Evolutionary conservation across 176 grass and related monocot genomes (phyloP).

Genomic region (Oropetium thomaeum): DNA sequence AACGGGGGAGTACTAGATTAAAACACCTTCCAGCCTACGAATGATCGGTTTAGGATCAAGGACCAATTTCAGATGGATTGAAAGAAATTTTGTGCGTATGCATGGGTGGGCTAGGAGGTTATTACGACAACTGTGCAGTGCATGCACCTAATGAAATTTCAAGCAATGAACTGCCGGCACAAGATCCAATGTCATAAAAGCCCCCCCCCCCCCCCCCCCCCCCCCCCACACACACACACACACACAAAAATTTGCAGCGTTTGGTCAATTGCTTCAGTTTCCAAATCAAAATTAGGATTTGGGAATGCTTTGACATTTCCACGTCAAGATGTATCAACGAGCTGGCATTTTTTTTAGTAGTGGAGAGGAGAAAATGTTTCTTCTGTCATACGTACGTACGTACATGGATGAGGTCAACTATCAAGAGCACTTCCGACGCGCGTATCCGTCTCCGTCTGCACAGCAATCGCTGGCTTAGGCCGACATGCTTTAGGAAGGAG

Average conservation of each 20-base stretch:
- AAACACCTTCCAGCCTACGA: neutral
- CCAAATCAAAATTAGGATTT: neutral
- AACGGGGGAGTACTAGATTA: neutral
- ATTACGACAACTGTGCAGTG: too few relatives aligned
- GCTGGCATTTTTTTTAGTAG: neutral
- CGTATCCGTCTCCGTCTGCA: neutral
- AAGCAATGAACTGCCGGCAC: neutral
- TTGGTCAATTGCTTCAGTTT: neutral
- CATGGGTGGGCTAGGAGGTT: too few relatives aligned
- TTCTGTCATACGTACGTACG: neutral
- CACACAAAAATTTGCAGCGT: neutral
- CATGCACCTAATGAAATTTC: neutral
- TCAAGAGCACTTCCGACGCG: neutral
- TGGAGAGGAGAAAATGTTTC: neutral
- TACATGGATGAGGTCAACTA: neutral
- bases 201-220: too few relatives aligned
- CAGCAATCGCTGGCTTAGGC: neutral
- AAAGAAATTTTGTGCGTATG: too few relatives aligned
- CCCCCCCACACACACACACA: too few relatives aligned
- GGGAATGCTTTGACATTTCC: neutral
- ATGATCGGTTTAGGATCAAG: neutral
- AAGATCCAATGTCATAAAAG: neutral
- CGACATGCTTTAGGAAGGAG: conserved; percentile 23
- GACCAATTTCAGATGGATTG: too few relatives aligned
- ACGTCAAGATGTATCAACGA: neutral